Percentiles rank a stretch among this genome's conserved stretches.
Evolutionary conservation across 2,329 filamentous ascomycete species (phyloP).

Genomic region (Pseudogymnoascus sp.): DNA sequence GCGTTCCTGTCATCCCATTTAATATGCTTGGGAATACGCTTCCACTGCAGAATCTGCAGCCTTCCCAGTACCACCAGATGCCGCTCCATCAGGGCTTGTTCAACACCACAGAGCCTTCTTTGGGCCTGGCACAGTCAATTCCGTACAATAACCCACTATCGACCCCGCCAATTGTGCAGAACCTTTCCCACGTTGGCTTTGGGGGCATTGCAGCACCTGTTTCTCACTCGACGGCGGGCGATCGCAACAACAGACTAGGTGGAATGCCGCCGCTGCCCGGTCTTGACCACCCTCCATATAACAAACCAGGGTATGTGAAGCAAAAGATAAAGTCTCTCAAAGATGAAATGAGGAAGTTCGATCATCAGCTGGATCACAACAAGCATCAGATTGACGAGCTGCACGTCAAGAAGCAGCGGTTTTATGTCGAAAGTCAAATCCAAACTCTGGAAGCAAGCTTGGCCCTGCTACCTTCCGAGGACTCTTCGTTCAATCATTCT

Average conservation of each 20-base stretch:
- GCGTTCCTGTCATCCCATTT: constrained; percentile 21
- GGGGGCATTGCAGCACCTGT: background rate
- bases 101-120: background rate
- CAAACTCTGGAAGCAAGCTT: constrained; percentile 21
- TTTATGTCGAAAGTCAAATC: constrained; percentile 32
- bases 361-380: constrained; percentile 53
- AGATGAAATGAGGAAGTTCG: constrained; percentile 44
- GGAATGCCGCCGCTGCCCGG: background rate
- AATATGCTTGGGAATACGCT: constrained; percentile 24
- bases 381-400: constrained; percentile 53
- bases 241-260: background rate
- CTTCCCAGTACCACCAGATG: constrained; percentile 12
- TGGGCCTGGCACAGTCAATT: background rate
- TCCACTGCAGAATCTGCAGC: constrained; percentile 12
- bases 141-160: background rate
- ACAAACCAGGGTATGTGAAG: constrained; percentile 13
- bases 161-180: background rate
- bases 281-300: background rate
- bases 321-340: constrained; percentile 33
- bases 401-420: constrained; percentile 37
- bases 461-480: constrained; percentile 4
- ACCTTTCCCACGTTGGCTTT: background rate
- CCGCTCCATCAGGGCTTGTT: constrained; percentile 1
- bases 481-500: background rate
- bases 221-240: background rate